Percentiles rank a stretch among this genome's conserved stretches.
Evolutionary conservation across 768 basidiomycete species (phyloP).

Genomic region (Xerocomellus chrysenteron): DNA sequence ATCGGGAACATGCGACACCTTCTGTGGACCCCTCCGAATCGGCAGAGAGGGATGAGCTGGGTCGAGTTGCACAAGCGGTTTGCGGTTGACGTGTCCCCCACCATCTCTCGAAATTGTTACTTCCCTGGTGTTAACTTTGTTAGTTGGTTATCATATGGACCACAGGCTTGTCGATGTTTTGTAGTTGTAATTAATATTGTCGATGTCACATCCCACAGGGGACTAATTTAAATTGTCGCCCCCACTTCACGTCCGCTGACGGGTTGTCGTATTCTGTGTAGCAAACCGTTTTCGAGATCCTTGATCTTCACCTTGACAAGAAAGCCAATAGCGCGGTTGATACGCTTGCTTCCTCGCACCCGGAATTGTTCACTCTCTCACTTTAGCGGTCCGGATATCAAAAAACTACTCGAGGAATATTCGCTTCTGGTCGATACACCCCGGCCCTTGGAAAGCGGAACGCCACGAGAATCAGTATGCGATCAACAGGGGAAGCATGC

Average conservation of each 20-base stretch:
- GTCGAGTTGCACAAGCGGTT: constrained; percentile 20
- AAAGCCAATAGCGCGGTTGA: background rate
- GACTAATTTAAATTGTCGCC: no score
- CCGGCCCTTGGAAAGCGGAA: background rate
- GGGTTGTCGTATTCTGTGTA: background rate
- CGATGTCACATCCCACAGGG: no score
- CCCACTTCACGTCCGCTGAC: no score
- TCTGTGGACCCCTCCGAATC: constrained; percentile 5
- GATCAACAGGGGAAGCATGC: background rate
- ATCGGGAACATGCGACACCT: background rate
- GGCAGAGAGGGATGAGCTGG: constrained; percentile 19
- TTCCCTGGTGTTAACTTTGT: background rate
- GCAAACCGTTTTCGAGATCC: background rate
- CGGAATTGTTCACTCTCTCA: background rate
- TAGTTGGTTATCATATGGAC: background rate
- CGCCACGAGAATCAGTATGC: background rate
- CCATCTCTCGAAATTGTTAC: background rate
- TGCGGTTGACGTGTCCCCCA: constrained; percentile 11
- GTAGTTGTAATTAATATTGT: background rate
- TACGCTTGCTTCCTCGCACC: background rate
- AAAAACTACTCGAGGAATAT: background rate
- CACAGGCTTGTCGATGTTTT: background rate
- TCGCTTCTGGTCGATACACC: background rate
- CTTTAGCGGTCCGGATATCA: background rate
- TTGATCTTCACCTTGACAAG: background rate